Percentiles rank a stretch among this genome's conserved stretches.
phyloP scores from a whole-genome alignment of 306 rosid species.

The Citrullus colocynthis region DNA sequence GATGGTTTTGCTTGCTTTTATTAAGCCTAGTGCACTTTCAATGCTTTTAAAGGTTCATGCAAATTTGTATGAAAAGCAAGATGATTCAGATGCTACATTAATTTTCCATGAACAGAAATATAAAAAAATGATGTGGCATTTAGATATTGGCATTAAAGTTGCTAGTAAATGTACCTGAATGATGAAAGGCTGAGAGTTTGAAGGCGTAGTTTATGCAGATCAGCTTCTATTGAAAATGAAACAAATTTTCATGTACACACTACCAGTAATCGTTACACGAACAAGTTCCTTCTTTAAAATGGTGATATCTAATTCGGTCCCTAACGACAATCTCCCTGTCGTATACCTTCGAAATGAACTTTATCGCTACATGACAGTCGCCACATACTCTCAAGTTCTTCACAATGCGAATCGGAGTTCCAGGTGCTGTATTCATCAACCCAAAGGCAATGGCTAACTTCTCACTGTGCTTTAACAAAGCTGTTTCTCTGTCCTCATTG shows the following conservation, averaged over 20 bases:
- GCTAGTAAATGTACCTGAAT: neutral
- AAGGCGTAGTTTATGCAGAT: neutral
- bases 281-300: conserved; percentile 17
- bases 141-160: neutral
- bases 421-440: conserved; percentile 9
- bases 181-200: neutral
- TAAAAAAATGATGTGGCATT: neutral
- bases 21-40: neutral
- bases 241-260: neutral
- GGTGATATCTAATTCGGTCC: conserved; percentile 17
- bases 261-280: conserved; percentile 22
- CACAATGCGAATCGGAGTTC: conserved; percentile 16
- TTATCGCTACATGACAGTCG: conserved; percentile 14
- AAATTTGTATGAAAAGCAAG: neutral
- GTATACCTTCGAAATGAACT: conserved; percentile 10
- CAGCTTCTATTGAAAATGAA: neutral
- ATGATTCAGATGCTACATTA: neutral
- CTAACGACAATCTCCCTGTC: conserved; percentile 14
- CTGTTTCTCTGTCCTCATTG: conserved; percentile 17
- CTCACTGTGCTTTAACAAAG: conserved; percentile 17
- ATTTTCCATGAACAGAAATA: neutral
- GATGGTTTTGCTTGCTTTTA: no score
- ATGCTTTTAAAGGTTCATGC: neutral
- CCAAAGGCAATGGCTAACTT: conserved; percentile 21
- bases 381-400: conserved; percentile 22